A percentile compares a stretch with the other conserved stretches of the same genome.
Conservation (phyloP, 768 basidiomycete species). For the Hydnum rufescens region DNA sequence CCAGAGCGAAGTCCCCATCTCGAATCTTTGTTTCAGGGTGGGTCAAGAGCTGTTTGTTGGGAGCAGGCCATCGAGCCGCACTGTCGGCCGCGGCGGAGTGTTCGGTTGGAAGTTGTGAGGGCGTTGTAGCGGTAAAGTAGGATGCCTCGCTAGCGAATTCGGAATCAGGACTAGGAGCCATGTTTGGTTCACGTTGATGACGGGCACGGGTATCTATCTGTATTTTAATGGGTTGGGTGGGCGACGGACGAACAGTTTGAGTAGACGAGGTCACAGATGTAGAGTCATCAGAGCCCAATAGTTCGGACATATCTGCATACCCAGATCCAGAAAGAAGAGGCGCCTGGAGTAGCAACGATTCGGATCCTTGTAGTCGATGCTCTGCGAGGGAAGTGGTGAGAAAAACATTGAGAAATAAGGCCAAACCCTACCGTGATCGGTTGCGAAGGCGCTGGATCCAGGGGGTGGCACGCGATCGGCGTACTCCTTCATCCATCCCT, state of each 20-base stretch:
- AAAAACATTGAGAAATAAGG: too few relatives aligned
- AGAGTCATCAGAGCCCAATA: neutral
- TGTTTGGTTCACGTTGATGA: neutral
- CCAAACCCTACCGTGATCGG: too few relatives aligned
- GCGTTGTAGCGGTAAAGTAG: constrained; percentile 43
- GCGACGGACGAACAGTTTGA: neutral
- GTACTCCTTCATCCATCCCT: neutral
- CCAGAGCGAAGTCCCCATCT: too few relatives aligned
- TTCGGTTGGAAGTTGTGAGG: constrained; percentile 17
- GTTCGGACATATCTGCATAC: neutral
- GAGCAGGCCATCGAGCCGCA: neutral
- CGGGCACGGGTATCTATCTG: neutral
- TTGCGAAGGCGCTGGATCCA: neutral
- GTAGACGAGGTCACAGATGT: neutral
- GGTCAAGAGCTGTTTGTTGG: too few relatives aligned
- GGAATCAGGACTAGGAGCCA: constrained; percentile 1
- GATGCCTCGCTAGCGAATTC: constrained; percentile 28
- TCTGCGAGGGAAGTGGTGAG: too few relatives aligned
- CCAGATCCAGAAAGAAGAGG: neutral
- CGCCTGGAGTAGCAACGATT: neutral
- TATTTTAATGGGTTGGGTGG: neutral
- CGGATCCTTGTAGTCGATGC: neutral
- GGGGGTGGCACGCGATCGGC: neutral
- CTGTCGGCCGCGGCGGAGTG: neutral
- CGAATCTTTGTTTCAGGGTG: too few relatives aligned